Percentiles rank a stretch among this genome's conserved stretches.
These are phyloP conservation scores for Scheffersomyces quercinus DNA, from an alignment of 1,139 yeast species.

Conservation along the genomic window DNA sequence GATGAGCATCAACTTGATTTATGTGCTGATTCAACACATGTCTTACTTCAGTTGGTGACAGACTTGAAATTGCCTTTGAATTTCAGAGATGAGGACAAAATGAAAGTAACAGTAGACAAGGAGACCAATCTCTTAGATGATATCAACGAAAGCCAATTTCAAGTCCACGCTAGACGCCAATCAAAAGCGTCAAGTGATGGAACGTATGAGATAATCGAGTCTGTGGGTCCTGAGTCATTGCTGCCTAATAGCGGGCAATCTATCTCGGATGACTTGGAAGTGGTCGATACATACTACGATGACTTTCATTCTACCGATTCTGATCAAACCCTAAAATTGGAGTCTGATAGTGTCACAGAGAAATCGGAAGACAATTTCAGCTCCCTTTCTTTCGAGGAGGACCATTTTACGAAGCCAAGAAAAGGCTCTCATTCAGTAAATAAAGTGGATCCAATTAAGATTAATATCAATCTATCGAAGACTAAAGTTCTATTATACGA, in stretches of 20 bases:
- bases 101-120: constrained; percentile 34
- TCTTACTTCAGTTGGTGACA: constrained; percentile 63
- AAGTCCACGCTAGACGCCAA: not conserved
- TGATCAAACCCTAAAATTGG: constrained; percentile 1
- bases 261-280: constrained; percentile 4
- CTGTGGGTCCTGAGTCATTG: not conserved
- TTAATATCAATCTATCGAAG: constrained; percentile 38
- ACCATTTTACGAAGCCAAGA: constrained; percentile 40
- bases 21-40: constrained; percentile 85
- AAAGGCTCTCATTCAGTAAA: constrained; percentile 1
- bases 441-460: constrained; percentile 26
- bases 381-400: constrained; percentile 34
- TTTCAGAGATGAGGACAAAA: constrained; percentile 58
- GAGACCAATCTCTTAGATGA: constrained; percentile 51
- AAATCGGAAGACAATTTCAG: not conserved
- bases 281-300: constrained; percentile 27
- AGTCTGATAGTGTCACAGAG: not conserved
- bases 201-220: constrained; percentile 1
- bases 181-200: not conserved
- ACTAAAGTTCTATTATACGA: constrained; percentile 65
- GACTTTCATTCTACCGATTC: constrained; percentile 4
- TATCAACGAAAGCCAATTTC: constrained; percentile 41
- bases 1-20: constrained; percentile 56
- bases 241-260: not conserved
- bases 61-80: constrained; percentile 72